Conservation (phyloP, 495 filamentous ascomycete species). For the Clavariopsis aquatica region DNA sequence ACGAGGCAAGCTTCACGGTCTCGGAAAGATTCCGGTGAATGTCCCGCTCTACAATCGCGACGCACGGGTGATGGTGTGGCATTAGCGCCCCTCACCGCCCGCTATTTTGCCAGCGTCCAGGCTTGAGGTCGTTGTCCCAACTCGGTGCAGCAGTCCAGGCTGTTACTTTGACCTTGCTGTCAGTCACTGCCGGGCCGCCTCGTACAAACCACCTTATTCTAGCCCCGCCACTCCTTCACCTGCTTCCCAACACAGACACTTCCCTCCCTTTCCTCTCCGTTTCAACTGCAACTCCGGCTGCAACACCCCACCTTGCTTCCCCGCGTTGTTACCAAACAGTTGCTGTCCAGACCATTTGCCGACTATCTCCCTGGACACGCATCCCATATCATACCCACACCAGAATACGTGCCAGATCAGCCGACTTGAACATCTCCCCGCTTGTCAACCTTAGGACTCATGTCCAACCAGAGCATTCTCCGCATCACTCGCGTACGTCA, state of each 20-base stretch:
- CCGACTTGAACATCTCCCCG: background rate
- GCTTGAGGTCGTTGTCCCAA: background rate
- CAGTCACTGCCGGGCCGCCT: background rate
- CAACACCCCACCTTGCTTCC: background rate
- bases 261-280: background rate
- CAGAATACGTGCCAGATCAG: background rate
- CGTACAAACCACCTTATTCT: background rate
- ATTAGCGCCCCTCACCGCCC: background rate
- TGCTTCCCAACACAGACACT: background rate
- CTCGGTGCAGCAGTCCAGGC: background rate
- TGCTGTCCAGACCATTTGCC: background rate
- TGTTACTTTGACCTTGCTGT: background rate
- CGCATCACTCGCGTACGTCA: conserved; percentile 74
- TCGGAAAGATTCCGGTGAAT: background rate
- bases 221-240: background rate
- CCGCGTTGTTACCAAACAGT: background rate
- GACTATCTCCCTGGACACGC: background rate
- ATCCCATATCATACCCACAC: background rate
- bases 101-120: background rate
- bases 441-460: conserved; percentile 38
- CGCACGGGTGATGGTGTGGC: background rate
- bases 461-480: conserved; percentile 83
- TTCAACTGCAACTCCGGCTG: background rate
- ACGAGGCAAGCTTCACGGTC: background rate
- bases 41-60: background rate